Evolutionary conservation across 2,329 filamentous ascomycete genomes (phyloP), one percentile per base, ranked within the genome.

Genomic region (Penicillium brasilianum): DNA sequence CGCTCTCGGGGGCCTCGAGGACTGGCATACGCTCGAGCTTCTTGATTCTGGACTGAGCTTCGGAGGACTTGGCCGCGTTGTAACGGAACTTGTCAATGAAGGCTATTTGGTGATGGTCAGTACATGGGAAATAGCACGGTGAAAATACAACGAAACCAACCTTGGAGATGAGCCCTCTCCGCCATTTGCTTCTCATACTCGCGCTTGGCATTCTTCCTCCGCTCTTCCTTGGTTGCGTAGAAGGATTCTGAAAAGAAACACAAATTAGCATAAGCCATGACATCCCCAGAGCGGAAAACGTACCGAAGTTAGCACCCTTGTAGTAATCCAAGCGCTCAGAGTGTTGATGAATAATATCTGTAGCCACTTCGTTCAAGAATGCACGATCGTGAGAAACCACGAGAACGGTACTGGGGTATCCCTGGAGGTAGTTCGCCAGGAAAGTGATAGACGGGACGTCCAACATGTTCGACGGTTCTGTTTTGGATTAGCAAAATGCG

Each of bases 61-160:
- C 95, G 9, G 94, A 97, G 0, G 95, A 97, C 79, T 99, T 99
- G 73, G 94, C 95, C 30, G 95, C 95, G 75, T 99, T 99, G 85
- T 99, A 99, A 56, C 95, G 88, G 85, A 99, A 99, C 81, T 99
- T 99, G 85, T 99, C 95, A 81, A 99, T 99, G 80, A 99, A 99
- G 30, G 92, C 89, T 80, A 13, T 37, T 37, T 51, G 18, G 25
- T 20, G 20, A 28, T 30, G 7, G 54, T 70, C 53, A 66, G 59
- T 30, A 59, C 18, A 57, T 44, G 18, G 48, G 4, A 34, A 0
- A 41, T 36, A 66, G 16, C n/a, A 34, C 10, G 18, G 44, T 13
- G 36, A 37, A 34, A 28, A 25, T 16, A 14, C 10, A 18, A 36
- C 25, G 14, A 48, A 28, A 70, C 73, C 32, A 68, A 81, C 80